These are phyloP conservation scores for Anisodus acutangulus DNA, from an alignment of 257 asterid genomes.

Conservation along the genomic window DNA sequence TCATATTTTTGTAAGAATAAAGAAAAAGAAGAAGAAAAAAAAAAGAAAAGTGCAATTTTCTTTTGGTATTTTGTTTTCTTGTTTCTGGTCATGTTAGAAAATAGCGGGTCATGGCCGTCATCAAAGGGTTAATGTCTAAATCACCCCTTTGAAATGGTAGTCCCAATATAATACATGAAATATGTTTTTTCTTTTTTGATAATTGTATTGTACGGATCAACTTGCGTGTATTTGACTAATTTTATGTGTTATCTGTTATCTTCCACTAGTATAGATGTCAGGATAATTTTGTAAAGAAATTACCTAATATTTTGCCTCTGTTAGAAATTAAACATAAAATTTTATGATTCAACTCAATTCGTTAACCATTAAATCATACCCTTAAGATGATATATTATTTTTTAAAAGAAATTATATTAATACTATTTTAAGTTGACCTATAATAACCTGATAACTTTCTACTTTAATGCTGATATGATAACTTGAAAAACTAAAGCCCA, in stretches of 20 bases:
- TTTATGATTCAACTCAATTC: too few relatives aligned
- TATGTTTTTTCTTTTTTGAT: background rate
- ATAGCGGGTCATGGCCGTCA: conserved; percentile 12
- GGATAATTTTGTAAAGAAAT: too few relatives aligned
- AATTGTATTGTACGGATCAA: background rate
- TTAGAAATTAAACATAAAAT: too few relatives aligned
- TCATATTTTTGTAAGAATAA: background rate
- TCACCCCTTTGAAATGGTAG: conserved; percentile 10
- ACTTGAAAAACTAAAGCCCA: background rate
- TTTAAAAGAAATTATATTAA: too few relatives aligned
- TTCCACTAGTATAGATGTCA: too few relatives aligned
- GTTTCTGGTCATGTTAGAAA: conserved; percentile 10
- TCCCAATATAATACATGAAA: background rate
- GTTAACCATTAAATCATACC: too few relatives aligned
- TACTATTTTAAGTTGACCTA: background rate
- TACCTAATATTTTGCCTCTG: too few relatives aligned
- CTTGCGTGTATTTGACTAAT: background rate
- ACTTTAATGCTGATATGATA: background rate
- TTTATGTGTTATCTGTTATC: too few relatives aligned
- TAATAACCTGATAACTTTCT: background rate
- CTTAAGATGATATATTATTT: too few relatives aligned
- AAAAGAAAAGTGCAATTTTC: background rate
- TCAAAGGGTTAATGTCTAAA: conserved; percentile 3
- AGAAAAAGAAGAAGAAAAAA: background rate
- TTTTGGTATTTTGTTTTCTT: background rate